Conservation (phyloP, 2,329 filamentous ascomycete genomes). For the Aspergillus proliferans region DNA sequence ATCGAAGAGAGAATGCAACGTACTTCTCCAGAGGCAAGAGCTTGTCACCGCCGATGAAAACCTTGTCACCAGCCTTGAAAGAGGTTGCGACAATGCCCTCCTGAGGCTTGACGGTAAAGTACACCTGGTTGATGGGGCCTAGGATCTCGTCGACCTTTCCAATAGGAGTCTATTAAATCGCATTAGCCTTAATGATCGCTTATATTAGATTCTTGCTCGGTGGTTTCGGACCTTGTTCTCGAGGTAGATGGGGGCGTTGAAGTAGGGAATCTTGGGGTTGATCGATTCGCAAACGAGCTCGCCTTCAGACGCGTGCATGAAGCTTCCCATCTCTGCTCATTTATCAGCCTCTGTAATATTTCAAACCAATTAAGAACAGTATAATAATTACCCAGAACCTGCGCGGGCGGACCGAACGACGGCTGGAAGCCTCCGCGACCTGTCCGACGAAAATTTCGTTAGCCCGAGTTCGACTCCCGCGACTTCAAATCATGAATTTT, state of each 20-base stretch:
- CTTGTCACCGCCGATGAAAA: conserved; percentile 93
- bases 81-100: conserved; percentile 92
- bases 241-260: conserved; percentile 97
- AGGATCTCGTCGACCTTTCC: conserved; percentile 98
- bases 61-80: conserved; percentile 95
- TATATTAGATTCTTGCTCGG: not conserved
- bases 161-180: conserved; percentile 59
- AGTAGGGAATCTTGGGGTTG: conserved; percentile 95
- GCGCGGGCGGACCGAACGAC: conserved; percentile 57
- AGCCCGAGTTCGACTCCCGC: conserved; percentile 13
- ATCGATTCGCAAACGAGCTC: conserved; percentile 96
- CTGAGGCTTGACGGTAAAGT: conserved; percentile 95
- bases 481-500: conserved; percentile 14
- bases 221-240: conserved; percentile 74
- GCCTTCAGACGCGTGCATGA: conserved; percentile 91
- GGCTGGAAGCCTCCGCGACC: conserved; percentile 58
- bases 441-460: conserved; percentile 36
- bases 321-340: conserved; percentile 75
- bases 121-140: conserved; percentile 94
- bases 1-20: conserved; percentile 8
- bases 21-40: conserved; percentile 83
- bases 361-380: conserved; percentile 1
- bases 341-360: conserved; percentile 22
- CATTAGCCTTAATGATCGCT: conserved; percentile 11
- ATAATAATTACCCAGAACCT: conserved; percentile 49